Conservation (phyloP, 768 basidiomycete genomes). For the Leccinum disarticulatum region DNA sequence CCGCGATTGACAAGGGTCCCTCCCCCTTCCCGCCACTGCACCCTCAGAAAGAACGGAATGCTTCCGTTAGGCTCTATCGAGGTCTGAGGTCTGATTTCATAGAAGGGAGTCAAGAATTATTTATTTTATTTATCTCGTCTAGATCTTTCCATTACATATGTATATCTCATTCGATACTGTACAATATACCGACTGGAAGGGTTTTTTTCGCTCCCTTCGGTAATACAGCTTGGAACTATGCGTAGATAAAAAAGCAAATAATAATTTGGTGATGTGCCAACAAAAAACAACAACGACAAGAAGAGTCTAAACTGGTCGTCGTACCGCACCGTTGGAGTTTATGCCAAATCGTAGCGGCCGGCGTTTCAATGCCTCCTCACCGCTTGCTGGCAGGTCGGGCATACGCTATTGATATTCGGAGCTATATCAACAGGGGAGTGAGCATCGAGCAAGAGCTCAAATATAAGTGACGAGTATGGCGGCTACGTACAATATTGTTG, state of each 20-base stretch:
- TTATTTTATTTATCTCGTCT: constrained; percentile 2
- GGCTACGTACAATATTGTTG: constrained; percentile 45
- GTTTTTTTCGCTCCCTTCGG: constrained; percentile 14
- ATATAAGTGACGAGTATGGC: background rate
- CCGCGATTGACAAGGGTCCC: constrained; percentile 24
- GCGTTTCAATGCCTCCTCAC: constrained; percentile 24
- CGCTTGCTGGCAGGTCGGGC: constrained; percentile 40
- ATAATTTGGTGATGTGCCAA: constrained; percentile 26
- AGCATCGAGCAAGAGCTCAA: background rate
- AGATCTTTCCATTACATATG: background rate
- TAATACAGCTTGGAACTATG: constrained; percentile 26
- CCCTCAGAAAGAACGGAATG: constrained; percentile 8
- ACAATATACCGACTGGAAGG: constrained; percentile 10
- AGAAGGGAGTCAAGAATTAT: constrained; percentile 12
- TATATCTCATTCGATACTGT: background rate
- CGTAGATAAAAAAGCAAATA: constrained; percentile 15
- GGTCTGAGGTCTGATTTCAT: background rate
- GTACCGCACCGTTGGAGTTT: background rate
- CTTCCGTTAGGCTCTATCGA: constrained; percentile 30
- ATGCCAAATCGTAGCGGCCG: background rate
- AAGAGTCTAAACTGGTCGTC: constrained; percentile 12
- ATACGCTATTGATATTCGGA: constrained; percentile 42
- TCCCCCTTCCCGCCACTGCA: constrained; percentile 8
- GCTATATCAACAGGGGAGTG: constrained; percentile 27
- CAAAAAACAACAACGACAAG: background rate